phyloP scores from a whole-genome alignment of 2,329 filamentous ascomycete species.

The Fusarium euwallaceae region DNA sequence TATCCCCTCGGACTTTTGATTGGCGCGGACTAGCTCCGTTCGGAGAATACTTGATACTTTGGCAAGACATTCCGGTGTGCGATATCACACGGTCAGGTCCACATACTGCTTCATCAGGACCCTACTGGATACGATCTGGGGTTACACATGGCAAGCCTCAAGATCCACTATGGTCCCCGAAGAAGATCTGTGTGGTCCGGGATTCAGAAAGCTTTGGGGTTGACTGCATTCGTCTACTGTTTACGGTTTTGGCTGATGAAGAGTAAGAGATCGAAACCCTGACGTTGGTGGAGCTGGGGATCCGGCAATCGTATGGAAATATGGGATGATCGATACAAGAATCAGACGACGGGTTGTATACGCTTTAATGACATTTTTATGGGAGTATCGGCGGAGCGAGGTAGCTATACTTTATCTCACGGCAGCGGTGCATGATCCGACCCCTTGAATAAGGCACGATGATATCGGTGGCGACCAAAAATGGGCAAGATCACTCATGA shows the following conservation, averaged over 20 bases:
- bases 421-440: neutral
- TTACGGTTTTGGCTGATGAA: neutral
- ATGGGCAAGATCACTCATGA: neutral
- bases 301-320: neutral
- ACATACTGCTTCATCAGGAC: neutral
- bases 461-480: neutral
- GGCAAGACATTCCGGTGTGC: neutral
- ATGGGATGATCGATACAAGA: neutral
- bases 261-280: neutral
- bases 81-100: neutral
- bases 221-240: slow-evolving; percentile 8
- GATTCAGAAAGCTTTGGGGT: neutral
- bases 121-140: neutral
- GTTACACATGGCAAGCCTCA: slow-evolving; percentile 7
- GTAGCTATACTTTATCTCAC: neutral
- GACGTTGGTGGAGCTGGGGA: neutral
- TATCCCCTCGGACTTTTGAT: neutral
- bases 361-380: neutral
- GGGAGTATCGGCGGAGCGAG: neutral
- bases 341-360: neutral
- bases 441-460: neutral
- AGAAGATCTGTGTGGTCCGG: neutral
- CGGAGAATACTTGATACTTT: neutral
- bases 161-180: slow-evolving; percentile 5
- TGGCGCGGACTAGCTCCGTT: slow-evolving; percentile 7